Evolutionary conservation across 1,139 yeast genomes (phyloP), one percentile per base, ranked within the genome.

Genomic region (Debaryomyces subglobosus): DNA sequence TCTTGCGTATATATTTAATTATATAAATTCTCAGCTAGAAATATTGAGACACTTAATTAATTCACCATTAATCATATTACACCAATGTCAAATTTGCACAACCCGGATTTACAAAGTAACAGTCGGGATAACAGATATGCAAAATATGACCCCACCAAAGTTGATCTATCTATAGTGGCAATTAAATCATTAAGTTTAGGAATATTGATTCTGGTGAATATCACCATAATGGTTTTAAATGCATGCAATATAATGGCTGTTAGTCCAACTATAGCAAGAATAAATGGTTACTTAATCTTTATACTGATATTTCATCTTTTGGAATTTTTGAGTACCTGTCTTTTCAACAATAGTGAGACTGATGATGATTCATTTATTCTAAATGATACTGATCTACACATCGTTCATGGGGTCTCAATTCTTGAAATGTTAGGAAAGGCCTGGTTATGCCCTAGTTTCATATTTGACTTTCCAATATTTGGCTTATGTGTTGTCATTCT

Each of bases 281-380:
- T 61, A 24, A 52, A 56, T 44, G 18, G 81, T 1, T 91, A 86
- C 63, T 54, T 86, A 18, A 62, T 77, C 18, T 67, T 78, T 4
- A 65, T 89, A 18, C 67, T 85, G 1, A 21, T 77, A 0, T 94
- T 94, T 69, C 98, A 94, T 64, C 78, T 88, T 58, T 64, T 90
- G 29, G 99, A 94, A 67, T 94, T 86, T 64, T 79, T 79, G 59
- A 78, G 82, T 45, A 94, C 99, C 0, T 90, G 96, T 0, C 66
- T 73, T 42, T 90, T 76, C 69, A 92, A 92, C 61, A 77, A 84
- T 13, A 64, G 74, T 3, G 83, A 85, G 58, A 86, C 85, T 5
- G 84, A 84, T 42, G 78, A 79, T 47, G 90, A 87, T 57, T 89
- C 97, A 9, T 94, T 89, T 58, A 77, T 94, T 42, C 68, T 94